These are phyloP conservation scores for Boletus sp. DNA, from an alignment of 1,284 basidiomycete species.

Conservation along the genomic window DNA sequence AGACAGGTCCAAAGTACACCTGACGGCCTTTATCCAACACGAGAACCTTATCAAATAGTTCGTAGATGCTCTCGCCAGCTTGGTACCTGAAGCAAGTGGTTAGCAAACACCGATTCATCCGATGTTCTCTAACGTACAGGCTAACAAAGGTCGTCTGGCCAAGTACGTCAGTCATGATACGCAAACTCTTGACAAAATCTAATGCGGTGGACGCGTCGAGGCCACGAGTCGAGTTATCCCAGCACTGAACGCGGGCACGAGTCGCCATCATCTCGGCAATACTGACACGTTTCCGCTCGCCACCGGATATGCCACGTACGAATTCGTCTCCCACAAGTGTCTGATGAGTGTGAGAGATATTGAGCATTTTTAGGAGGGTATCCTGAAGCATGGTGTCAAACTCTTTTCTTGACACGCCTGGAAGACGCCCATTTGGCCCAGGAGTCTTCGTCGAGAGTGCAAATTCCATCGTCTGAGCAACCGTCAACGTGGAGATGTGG, in stretches of 20 bases:
- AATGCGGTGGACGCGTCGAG: slow-evolving; percentile 85
- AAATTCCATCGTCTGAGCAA: slow-evolving; percentile 67
- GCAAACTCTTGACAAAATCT: slow-evolving; percentile 70
- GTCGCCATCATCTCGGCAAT: slow-evolving; percentile 85
- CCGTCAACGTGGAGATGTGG: slow-evolving; percentile 75
- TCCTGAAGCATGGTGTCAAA: slow-evolving; percentile 56
- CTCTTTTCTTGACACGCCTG: slow-evolving; percentile 56
- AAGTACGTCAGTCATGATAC: slow-evolving; percentile 74
- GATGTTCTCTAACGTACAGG: slow-evolving; percentile 45
- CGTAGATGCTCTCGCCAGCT: slow-evolving; percentile 72
- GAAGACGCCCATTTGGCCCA: slow-evolving; percentile 66
- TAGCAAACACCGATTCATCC: slow-evolving; percentile 15
- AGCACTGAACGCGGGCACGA: slow-evolving; percentile 72
- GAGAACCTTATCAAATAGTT: slow-evolving; percentile 78
- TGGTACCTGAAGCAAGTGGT: slow-evolving; percentile 57
- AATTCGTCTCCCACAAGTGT: slow-evolving; percentile 84
- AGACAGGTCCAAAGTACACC: slow-evolving; percentile 76
- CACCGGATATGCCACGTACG: slow-evolving; percentile 83
- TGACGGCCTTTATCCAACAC: slow-evolving; percentile 81
- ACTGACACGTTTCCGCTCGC: slow-evolving; percentile 83
- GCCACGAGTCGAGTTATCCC: slow-evolving; percentile 83
- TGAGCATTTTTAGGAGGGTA: slow-evolving; percentile 72
- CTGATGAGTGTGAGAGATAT: slow-evolving; percentile 70
- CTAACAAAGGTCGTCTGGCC: slow-evolving; percentile 76
- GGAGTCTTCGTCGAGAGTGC: slow-evolving; percentile 67